phyloP scores from a whole-genome alignment of 1,284 basidiomycete genomes.

The Irpex rosettiformis region DNA sequence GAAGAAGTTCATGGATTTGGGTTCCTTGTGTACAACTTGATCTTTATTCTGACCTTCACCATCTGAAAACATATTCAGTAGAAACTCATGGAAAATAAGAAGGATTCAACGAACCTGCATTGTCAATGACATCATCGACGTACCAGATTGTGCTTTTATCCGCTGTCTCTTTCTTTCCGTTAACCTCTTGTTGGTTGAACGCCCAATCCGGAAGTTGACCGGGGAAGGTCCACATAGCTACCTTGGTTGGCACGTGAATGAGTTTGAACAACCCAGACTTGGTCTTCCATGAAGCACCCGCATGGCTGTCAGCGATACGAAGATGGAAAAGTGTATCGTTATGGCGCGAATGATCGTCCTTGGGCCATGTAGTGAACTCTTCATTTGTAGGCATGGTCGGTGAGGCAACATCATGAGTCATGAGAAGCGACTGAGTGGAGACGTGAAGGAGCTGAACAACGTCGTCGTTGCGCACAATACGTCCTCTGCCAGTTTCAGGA shows the following conservation, averaged over 20 bases:
- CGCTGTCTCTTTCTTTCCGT: constrained; percentile 91
- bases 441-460: constrained; percentile 88
- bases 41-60: constrained; percentile 51
- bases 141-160: constrained; percentile 89
- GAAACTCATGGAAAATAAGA: constrained; percentile 4
- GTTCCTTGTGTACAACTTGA: constrained; percentile 55
- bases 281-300: constrained; percentile 84
- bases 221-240: constrained; percentile 91
- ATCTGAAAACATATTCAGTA: constrained; percentile 38
- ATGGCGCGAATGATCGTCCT: constrained; percentile 66
- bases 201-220: constrained; percentile 93
- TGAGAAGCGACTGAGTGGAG: constrained; percentile 77
- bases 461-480: constrained; percentile 87
- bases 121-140: constrained; percentile 78
- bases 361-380: constrained; percentile 91
- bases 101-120: constrained; percentile 51
- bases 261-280: constrained; percentile 90
- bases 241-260: constrained; percentile 86
- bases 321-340: constrained; percentile 90
- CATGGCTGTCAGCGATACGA: constrained; percentile 65
- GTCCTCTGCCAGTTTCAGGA: constrained; percentile 84
- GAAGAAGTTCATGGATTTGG: constrained; percentile 88
- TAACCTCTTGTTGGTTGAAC: constrained; percentile 95
- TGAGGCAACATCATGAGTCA: constrained; percentile 98
- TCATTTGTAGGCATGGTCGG: constrained; percentile 97